Conservation (phyloP, 345 rosid genomes). For the Pistacia atlantica region DNA sequence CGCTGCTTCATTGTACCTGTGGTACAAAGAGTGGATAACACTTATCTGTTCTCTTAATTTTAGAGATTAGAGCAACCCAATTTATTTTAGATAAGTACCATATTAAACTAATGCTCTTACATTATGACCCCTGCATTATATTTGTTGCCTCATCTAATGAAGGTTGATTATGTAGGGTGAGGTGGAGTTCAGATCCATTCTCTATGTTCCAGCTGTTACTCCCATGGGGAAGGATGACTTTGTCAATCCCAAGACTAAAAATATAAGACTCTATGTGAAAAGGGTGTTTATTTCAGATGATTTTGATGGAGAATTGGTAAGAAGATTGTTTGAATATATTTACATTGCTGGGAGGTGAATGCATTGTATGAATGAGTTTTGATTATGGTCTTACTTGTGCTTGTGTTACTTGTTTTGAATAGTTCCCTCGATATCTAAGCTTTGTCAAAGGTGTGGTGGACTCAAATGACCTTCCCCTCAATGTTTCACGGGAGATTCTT, state of each 20-base stretch:
- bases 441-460: slow-evolving; percentile 98
- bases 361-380: not conserved
- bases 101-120: not conserved
- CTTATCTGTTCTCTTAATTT: not conserved
- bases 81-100: not conserved
- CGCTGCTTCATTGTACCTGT: not conserved
- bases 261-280: slow-evolving; percentile 92
- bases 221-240: slow-evolving; percentile 86
- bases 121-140: not conserved
- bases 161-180: slow-evolving; percentile 69
- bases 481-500: slow-evolving; percentile 96
- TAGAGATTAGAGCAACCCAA: not conserved
- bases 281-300: slow-evolving; percentile 97
- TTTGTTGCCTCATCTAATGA: slow-evolving; percentile 11
- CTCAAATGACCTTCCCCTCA: slow-evolving; percentile 95
- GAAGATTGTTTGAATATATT: slow-evolving; percentile 24
- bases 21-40: not conserved
- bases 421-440: slow-evolving; percentile 96
- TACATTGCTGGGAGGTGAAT: not conserved
- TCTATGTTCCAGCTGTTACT: slow-evolving; percentile 81
- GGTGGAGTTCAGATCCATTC: slow-evolving; percentile 95
- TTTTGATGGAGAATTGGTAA: slow-evolving; percentile 97
- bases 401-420: slow-evolving; percentile 17
- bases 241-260: slow-evolving; percentile 88
- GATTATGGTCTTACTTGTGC: slow-evolving; percentile 3